These are phyloP conservation scores for Phytophthora rubi DNA, from an alignment of 352 stramenopile species.

Conservation along the genomic window DNA sequence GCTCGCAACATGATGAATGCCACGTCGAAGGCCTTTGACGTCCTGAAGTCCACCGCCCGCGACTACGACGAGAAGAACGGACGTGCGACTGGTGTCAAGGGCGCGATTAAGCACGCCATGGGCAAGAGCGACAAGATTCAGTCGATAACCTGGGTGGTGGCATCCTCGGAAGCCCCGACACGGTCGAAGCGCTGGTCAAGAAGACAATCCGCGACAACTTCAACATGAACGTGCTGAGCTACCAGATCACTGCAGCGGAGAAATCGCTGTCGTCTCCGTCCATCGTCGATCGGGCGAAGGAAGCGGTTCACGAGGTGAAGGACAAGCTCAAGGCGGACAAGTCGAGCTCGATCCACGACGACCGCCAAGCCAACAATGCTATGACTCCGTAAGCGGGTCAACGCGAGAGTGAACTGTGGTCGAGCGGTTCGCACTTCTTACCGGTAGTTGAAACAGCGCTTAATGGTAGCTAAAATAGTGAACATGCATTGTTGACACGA, in stretches of 20 bases:
- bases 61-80: slow-evolving; percentile 31
- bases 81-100: slow-evolving; percentile 16
- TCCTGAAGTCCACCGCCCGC: slow-evolving; percentile 19
- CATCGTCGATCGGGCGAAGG: slow-evolving; percentile 26
- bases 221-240: slow-evolving; percentile 32
- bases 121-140: slow-evolving; percentile 11
- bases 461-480: no score
- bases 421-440: not conserved
- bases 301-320: slow-evolving; percentile 25
- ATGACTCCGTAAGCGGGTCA: not conserved
- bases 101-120: slow-evolving; percentile 16
- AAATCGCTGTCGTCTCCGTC: slow-evolving; percentile 14
- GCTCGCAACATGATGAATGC: slow-evolving; percentile 28
- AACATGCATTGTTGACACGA: no score
- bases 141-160: not conserved
- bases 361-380: not conserved
- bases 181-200: slow-evolving; percentile 30
- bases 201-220: slow-evolving; percentile 23
- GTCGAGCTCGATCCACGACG: not conserved
- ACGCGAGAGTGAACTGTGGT: not conserved
- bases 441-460: no score
- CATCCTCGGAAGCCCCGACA: slow-evolving; percentile 16
- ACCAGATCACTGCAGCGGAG: slow-evolving; percentile 28
- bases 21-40: slow-evolving; percentile 19
- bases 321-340: slow-evolving; percentile 27